Percentiles rank a stretch among this genome's conserved stretches.
Evolutionary conservation across 164 flowering plant species (phyloP).

Genomic region (Macadamia integrifolia): DNA sequence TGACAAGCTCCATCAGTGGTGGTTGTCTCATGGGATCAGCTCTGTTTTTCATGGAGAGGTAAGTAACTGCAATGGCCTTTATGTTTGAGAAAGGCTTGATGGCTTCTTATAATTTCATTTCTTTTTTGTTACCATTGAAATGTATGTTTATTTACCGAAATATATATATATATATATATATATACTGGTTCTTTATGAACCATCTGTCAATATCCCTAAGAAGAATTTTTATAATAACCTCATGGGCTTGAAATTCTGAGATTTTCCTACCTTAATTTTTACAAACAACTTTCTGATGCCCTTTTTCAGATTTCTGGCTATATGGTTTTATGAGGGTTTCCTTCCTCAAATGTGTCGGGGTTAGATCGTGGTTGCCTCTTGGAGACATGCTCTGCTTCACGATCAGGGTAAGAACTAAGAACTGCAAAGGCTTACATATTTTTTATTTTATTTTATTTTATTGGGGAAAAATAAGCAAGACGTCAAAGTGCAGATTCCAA

Average conservation of each 20-base stretch:
- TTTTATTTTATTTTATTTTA: too few species aligned
- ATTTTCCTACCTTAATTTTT: background rate
- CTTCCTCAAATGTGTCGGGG: too few species aligned
- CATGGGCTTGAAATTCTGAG: background rate
- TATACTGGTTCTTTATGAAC: background rate
- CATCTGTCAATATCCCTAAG: background rate
- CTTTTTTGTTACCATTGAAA: background rate
- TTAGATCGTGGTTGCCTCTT: too few species aligned
- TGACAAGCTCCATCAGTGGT: background rate
- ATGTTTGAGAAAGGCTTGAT: background rate
- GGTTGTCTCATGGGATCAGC: background rate
- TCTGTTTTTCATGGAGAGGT: background rate
- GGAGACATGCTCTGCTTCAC: too few species aligned
- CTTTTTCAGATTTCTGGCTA: background rate
- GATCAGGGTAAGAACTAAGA: too few species aligned
- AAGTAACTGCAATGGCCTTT: background rate
- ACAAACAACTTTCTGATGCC: background rate
- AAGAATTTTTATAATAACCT: background rate
- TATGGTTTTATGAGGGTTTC: too few species aligned
- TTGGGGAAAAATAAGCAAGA: too few species aligned
- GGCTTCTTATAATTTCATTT: background rate
- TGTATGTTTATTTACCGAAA: background rate
- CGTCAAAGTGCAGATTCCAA: too few species aligned
- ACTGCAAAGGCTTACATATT: too few species aligned
- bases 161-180: too few species aligned